These are phyloP conservation scores for Penicillium sp. DNA, from an alignment of 2,329 filamentous ascomycete genomes.

Conservation along the genomic window DNA sequence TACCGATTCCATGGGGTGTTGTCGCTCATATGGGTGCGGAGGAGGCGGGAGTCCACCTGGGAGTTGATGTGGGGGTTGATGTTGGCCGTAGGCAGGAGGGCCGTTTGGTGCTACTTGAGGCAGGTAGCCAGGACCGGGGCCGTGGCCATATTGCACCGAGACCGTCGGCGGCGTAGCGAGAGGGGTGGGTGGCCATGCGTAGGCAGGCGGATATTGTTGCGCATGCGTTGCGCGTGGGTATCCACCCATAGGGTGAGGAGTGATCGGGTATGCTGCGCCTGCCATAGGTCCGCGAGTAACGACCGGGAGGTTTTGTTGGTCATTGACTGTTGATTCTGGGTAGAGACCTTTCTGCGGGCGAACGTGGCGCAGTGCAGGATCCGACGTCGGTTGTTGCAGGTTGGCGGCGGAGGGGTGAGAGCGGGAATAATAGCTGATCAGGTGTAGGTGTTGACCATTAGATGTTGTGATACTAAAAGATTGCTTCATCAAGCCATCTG, in stretches of 20 bases:
- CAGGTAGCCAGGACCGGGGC: constrained; percentile 34
- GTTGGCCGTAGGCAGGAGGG: constrained; percentile 36
- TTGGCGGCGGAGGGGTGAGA: constrained; percentile 72
- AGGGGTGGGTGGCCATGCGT: constrained; percentile 48
- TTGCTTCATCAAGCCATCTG: constrained; percentile 97
- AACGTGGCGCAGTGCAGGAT: constrained; percentile 78
- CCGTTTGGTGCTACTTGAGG: constrained; percentile 36
- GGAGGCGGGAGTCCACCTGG: constrained; percentile 27
- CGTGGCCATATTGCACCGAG: constrained; percentile 33
- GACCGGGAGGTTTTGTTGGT: constrained; percentile 76
- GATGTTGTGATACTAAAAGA: constrained; percentile 98
- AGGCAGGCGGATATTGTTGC: constrained; percentile 43
- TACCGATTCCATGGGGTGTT: constrained; percentile 30
- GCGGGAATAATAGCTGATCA: constrained; percentile 95
- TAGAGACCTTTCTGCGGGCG: constrained; percentile 93
- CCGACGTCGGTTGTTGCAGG: constrained; percentile 77
- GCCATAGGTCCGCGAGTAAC: constrained; percentile 74
- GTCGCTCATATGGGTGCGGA: constrained; percentile 36
- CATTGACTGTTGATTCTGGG: constrained; percentile 90
- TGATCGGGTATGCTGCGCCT: constrained; percentile 55
- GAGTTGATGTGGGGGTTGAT: constrained; percentile 23
- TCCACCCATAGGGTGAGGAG: constrained; percentile 56
- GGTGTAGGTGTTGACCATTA: constrained; percentile 84
- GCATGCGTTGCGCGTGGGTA: constrained; percentile 51
- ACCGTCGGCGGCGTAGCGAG: constrained; percentile 46